Evolutionary conservation across 306 rosid species (phyloP), one percentile per base, ranked within the genome.

Genomic region (Cercis canadensis): DNA sequence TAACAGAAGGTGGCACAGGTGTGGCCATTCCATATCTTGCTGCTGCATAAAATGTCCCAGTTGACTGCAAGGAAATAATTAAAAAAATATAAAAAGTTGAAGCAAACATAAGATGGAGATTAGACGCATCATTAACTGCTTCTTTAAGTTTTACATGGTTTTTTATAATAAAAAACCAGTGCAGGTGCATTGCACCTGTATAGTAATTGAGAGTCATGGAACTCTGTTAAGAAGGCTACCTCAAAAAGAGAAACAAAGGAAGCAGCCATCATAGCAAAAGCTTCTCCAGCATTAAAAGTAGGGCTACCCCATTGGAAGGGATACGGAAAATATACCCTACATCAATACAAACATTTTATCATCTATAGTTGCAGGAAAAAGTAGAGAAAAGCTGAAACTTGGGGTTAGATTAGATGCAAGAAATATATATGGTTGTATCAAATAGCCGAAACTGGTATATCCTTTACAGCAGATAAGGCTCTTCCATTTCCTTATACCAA

Each of bases 231-330:
- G 3, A 3, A 24, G 3, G 29, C 1, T 65, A 90, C 98, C 96
- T 92, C 98, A 64, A 87, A 85, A 70, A 85, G 85, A 51, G 96
- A 83, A 75, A 87, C 98, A 47, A 88, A 62, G 75, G 97, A 87
- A 75, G 97, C 96, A 21, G 92, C 90, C 78, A 85, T 87, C 97
- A 90, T 88, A 19, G 98, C 86, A 71, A 87, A 82, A 78, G 92
- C 86, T 82, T 92, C 97, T 24, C 88, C 87, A 0, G 70, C 76
- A 80, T 90, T 81, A 75, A 92, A 90, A 52, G 92, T 92, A 11
- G 97, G 98, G 73, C 75, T 80, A 11, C 98, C 96, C 96, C 96
- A 92, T 81, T 90, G 96, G 81, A 92, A 92, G 11, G 98, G 97
- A 44, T 80, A 83, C 34, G 97, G 98, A 70, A 90, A 50, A 73